Evolutionary conservation across 192 early-diverging fungal genomes (phyloP).

Genomic region (Helicostylum pulchrum): DNA sequence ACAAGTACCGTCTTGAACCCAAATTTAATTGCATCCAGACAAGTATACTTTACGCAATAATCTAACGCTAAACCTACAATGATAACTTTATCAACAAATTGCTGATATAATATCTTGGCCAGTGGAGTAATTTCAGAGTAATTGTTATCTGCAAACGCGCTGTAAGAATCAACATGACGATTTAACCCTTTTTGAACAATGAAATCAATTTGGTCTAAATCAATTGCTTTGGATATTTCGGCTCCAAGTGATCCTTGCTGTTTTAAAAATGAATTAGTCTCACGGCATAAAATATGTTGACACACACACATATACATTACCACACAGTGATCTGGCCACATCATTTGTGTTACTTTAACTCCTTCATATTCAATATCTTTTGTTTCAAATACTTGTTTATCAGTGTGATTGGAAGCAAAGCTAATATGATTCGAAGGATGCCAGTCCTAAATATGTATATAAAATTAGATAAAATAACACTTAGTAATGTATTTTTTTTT

Average conservation of each 20-base stretch:
- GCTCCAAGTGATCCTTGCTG: slow-evolving; percentile 27
- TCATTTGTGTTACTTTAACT: not conserved
- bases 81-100: slow-evolving; percentile 16
- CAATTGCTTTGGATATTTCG: not conserved
- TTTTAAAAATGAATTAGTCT: not conserved
- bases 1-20: slow-evolving; percentile 30
- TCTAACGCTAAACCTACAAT: slow-evolving; percentile 25
- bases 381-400: slow-evolving; percentile 19
- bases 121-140: slow-evolving; percentile 23
- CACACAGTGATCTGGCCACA: slow-evolving; percentile 38
- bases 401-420: slow-evolving; percentile 26
- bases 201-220: not conserved
- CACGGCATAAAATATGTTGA: not conserved
- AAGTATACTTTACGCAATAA: slow-evolving; percentile 32
- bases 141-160: slow-evolving; percentile 30
- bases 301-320: too few species aligned
- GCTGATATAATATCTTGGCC: slow-evolving; percentile 23
- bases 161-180: slow-evolving; percentile 32
- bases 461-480: not conserved
- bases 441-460: slow-evolving; percentile 20
- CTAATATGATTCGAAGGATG: slow-evolving; percentile 32
- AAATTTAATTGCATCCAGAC: slow-evolving; percentile 32
- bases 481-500: not conserved
- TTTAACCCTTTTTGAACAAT: slow-evolving; percentile 23
- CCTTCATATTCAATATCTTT: slow-evolving; percentile 19